phyloP scores from a whole-genome alignment of 805 yeast genomes.

The Candida insectorum region DNA sequence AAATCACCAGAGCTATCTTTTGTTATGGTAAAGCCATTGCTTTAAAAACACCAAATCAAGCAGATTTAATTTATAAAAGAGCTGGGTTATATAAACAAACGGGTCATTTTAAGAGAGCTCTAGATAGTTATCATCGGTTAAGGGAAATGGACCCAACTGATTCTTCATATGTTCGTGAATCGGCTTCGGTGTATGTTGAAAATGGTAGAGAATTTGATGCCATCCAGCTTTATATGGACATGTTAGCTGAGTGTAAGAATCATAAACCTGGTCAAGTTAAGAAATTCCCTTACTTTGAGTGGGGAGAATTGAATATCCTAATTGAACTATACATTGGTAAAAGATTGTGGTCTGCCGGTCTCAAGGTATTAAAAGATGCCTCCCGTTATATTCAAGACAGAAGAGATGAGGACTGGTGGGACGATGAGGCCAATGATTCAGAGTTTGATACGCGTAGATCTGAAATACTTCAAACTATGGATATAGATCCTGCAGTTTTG shows the following conservation, averaged over 20 bases:
- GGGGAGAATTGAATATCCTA: constrained; percentile 85
- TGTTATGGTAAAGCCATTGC: constrained; percentile 52
- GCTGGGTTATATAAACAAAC: constrained; percentile 65
- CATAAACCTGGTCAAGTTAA: constrained; percentile 24
- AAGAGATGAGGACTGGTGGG: constrained; percentile 64
- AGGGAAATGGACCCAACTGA: constrained; percentile 55
- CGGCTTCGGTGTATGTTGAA: constrained; percentile 49
- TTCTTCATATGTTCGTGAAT: constrained; percentile 55
- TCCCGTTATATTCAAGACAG: constrained; percentile 83
- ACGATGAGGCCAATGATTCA: constrained; percentile 60
- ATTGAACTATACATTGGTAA: constrained; percentile 75
- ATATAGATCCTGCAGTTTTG: constrained; percentile 13
- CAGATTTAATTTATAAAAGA: constrained; percentile 53
- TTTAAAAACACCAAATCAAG: constrained; percentile 9
- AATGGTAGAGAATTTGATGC: constrained; percentile 70
- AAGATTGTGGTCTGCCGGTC: constrained; percentile 60
- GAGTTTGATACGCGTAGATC: constrained; percentile 77
- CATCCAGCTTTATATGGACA: constrained; percentile 61
- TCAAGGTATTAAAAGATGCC: constrained; percentile 61
- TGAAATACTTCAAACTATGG: constrained; percentile 30
- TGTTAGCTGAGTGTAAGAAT: constrained; percentile 63
- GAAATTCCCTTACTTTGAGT: constrained; percentile 58
- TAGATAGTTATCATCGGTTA: constrained; percentile 66
- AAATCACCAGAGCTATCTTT: constrained; percentile 70
- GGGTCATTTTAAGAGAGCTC: constrained; percentile 66